Base-by-base conservation (phyloP, 2,329 filamentous ascomycete genomes). In the Cercospora sp. region DNA sequence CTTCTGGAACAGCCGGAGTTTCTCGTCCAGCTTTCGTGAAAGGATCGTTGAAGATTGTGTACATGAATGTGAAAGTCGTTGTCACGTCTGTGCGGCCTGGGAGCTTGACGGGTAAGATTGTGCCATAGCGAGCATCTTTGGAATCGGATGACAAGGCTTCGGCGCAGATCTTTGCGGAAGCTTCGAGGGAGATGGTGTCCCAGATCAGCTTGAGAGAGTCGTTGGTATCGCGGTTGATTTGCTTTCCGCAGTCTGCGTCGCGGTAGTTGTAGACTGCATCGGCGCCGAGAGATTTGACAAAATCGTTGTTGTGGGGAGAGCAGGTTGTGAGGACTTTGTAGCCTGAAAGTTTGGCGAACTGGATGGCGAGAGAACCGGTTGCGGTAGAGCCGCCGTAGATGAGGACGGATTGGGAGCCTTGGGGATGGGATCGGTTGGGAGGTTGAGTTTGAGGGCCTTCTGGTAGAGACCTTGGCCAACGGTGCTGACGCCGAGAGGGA, bases 401-500 rank as follows among this genome's bases (percentile, higher is more conserved):
- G 18, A 86, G 75, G 18, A 86, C 74, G 0, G 82, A 70, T 62
- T 74, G 69, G n/a, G 66, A 67, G 49, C 67, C 65, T 70, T 70
- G 2, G 51, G 51, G 40, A 68, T 68, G 12, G 71, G 72, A 5
- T 83, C 79, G 18, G 72, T 78, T 0, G 88, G 87, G 2, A 87
- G 77, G 3, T 82, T 80, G 6, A 84, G 75, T 32, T 79, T 78
- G 57, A 84, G 76, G 2, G 67, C 72, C 60, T 75, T 75, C 68
- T 84, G 82, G 71, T 81, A 84, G 16, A 84, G 72, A 5, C 79
- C 80, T 66, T 87, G 85, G 1, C 81, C 85, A 8, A 85, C 82
- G 2, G 86, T 87, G 7, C 76, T 78, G 45, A 86, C 78, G 2
- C 84, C 85, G 0, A 86, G 80, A 1, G 84, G 84, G 9, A 87